Evolutionary conservation across 2,329 filamentous ascomycete genomes (phyloP).

Genomic region (Xylariales sp.): DNA sequence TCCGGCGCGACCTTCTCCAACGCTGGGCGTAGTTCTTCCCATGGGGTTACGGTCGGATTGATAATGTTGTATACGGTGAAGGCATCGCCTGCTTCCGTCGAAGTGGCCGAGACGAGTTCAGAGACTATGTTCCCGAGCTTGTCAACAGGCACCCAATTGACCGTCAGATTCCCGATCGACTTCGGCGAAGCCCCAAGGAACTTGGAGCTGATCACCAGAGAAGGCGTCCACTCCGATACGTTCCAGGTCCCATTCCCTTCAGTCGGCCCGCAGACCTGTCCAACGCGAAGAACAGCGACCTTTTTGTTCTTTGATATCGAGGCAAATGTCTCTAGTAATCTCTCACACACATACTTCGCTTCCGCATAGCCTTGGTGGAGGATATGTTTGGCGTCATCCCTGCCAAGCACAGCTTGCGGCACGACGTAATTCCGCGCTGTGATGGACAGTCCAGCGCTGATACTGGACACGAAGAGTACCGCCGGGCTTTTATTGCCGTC

Average conservation of each 20-base stretch:
- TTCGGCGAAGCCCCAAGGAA: constrained; percentile 35
- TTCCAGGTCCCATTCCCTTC: constrained; percentile 39
- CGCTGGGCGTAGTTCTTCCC: constrained; percentile 14
- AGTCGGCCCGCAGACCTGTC: constrained; percentile 42
- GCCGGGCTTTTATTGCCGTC: constrained; percentile 21
- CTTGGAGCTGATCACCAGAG: constrained; percentile 42
- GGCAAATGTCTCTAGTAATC: constrained; percentile 40
- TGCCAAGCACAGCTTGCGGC: constrained; percentile 40
- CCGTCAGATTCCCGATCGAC: constrained; percentile 29
- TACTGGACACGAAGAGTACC: constrained; percentile 45
- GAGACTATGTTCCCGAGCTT: constrained; percentile 37
- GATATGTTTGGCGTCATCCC: constrained; percentile 28
- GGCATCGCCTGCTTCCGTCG: neutral
- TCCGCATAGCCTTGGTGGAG: constrained; percentile 45
- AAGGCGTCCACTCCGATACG: constrained; percentile 39
- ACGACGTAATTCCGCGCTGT: constrained; percentile 23
- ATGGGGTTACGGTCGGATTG: constrained; percentile 20
- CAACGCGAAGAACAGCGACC: constrained; percentile 35
- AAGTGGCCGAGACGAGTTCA: constrained; percentile 15
- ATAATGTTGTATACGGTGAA: constrained; percentile 27
- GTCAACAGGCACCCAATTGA: constrained; percentile 42
- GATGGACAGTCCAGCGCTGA: constrained; percentile 40
- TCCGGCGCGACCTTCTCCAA: constrained; percentile 10
- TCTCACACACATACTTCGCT: constrained; percentile 46
- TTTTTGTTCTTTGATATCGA: neutral